Base-by-base conservation (phyloP, 1,139 yeast genomes). In the Zhuliangozyma blackwelliae region DNA sequence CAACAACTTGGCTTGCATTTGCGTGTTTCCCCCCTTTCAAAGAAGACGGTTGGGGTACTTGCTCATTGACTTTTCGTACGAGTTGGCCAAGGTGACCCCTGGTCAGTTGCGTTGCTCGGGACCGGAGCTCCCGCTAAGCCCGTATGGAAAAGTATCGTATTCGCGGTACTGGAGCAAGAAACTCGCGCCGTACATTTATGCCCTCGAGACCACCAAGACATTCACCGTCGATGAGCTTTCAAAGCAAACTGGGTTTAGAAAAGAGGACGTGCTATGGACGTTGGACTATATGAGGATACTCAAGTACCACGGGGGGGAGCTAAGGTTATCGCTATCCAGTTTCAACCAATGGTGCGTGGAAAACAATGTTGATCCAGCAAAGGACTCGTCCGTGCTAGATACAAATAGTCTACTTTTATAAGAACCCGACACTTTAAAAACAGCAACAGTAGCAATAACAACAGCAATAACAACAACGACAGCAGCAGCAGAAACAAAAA, bases 21-120 rank as follows among this genome's bases (percentile, higher is more conserved):
- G 95, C 48, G 78, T 88, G 4, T 86, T 92, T 45, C 98, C 98
- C 0, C 97, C 96, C 1, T 92, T 79, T 54, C 98, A 92, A 54
- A 68, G 88, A 39, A 72, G 75, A 28, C 82, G 79, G 19, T 59
- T 90, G 27, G 98, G 98, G 0, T 77, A 87, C 5, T 64, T 87
- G 11, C 56, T 92, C 32, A 87, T 92, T 25, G 90, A 87, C 41
- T 86, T 88, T 48, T 88, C 94, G 38, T 92, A 90, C 52, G 79
- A 74, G 22, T 55, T 88, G 16, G 86, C 96, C 0, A 63, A 67
- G 34, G 45, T 49, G 7, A 63, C 73, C 49, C 55, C 85, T 61
- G 60, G 79, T 56, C 52, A 61, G 65, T 34, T 57, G 68, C 25
- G 49, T 22, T 16, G 16, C 16, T 89, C 96, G 40, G 95, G 97